A percentile compares a stretch with the other conserved stretches of the same genome.
These are phyloP conservation scores for Tillandsia leiboldiana DNA, from an alignment of 176 grass and related monocot species.

Conservation along the genomic window DNA sequence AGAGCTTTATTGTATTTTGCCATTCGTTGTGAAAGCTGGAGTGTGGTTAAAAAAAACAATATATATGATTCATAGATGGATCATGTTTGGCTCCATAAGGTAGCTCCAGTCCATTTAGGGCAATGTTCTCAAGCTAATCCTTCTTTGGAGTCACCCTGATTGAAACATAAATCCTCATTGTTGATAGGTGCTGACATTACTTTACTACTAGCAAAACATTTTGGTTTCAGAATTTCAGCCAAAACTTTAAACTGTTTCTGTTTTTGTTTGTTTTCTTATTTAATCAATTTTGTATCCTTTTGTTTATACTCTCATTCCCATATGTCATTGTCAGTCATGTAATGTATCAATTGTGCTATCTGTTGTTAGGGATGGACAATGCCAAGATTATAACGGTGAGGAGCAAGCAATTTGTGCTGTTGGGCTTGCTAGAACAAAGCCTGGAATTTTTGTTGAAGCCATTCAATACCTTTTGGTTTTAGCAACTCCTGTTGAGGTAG, in stretches of 20 bases:
- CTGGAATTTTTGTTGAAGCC: constrained; percentile 93
- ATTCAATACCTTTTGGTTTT: constrained; percentile 88
- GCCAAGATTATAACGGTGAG: constrained; percentile 64
- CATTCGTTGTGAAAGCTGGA: too few species aligned
- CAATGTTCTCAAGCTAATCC: too few species aligned
- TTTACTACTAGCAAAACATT: not conserved
- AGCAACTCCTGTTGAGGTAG: constrained; percentile 92
- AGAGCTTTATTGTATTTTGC: too few species aligned
- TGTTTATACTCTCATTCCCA: not conserved
- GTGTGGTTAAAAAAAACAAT: too few species aligned
- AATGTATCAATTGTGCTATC: constrained; percentile 3
- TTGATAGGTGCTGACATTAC: too few species aligned
- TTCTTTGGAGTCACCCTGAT: too few species aligned
- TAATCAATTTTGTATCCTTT: not conserved
- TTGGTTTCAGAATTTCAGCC: not conserved
- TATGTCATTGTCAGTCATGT: not conserved
- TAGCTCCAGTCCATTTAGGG: too few species aligned
- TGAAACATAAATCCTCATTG: too few species aligned
- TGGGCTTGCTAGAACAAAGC: constrained; percentile 72
- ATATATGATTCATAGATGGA: too few species aligned
- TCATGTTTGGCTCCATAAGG: too few species aligned
- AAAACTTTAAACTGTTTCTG: not conserved
- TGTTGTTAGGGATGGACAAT: constrained; percentile 78
- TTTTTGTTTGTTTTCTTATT: not conserved
- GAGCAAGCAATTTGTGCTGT: constrained; percentile 89